phyloP scores from a whole-genome alignment of 257 asterid species.

The Solanum clarkiae region DNA sequence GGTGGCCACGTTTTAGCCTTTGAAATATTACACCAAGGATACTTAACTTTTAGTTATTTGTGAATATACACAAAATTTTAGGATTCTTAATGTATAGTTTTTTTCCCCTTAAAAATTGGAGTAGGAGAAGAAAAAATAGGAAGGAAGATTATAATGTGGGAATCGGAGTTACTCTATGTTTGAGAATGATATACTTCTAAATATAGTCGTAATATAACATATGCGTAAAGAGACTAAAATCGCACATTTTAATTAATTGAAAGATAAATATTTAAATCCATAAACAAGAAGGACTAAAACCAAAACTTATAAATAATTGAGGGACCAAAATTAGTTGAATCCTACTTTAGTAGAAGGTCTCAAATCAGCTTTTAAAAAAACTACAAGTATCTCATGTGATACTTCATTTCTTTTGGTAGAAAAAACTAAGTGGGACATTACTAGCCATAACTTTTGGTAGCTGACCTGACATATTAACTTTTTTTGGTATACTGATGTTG shows the following conservation, averaged over 20 bases:
- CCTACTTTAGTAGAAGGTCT: not conserved
- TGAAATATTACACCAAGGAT: not conserved
- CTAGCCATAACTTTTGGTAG: not conserved
- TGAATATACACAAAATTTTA: not conserved
- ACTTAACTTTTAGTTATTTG: not conserved
- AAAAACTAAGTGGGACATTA: not conserved
- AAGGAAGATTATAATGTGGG: too few species aligned
- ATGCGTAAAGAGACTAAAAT: not conserved
- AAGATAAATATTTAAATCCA: not conserved
- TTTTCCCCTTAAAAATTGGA: too few species aligned
- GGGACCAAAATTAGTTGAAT: too few species aligned
- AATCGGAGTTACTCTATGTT: too few species aligned
- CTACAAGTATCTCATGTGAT: not conserved
- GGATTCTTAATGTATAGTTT: not conserved
- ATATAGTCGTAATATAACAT: not conserved
- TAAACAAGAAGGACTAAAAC: not conserved
- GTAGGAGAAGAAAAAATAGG: too few species aligned
- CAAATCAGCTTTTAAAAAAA: not conserved
- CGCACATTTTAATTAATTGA: not conserved
- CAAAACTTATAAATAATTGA: not conserved
- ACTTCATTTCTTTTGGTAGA: not conserved
- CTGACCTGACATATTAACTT: not conserved
- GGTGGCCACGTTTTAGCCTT: not conserved
- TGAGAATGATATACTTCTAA: not conserved
- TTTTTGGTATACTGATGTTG: not conserved